A percentile compares a stretch with the other conserved stretches of the same genome.
Evolutionary conservation across 495 filamentous ascomycete species (phyloP).

Genomic region (Penicillium parvum): DNA sequence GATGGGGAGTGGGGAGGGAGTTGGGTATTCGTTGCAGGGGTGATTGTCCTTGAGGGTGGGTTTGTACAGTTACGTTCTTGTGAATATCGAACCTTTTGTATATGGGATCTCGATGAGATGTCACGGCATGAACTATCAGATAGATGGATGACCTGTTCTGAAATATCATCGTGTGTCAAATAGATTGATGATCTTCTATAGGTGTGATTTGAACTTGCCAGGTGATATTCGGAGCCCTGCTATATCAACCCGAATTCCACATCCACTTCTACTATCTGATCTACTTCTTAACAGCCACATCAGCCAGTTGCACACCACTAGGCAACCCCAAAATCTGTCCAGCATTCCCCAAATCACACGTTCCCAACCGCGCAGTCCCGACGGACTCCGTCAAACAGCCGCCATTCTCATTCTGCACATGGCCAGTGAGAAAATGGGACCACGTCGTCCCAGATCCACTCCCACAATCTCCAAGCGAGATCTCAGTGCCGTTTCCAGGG

Average conservation of each 20-base stretch:
- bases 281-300: neutral
- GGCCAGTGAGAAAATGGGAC: slow-evolving; percentile 25
- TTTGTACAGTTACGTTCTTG: neutral
- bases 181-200: too few relatives aligned
- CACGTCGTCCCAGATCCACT: slow-evolving; percentile 15
- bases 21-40: slow-evolving; percentile 53
- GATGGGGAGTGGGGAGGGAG: slow-evolving; percentile 55
- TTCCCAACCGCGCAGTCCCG: slow-evolving; percentile 1
- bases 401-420: slow-evolving; percentile 19
- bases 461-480: slow-evolving; percentile 14
- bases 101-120: too few relatives aligned
- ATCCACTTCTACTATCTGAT: too few relatives aligned
- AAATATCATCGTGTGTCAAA: too few relatives aligned
- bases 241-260: too few relatives aligned
- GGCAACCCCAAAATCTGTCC: slow-evolving; percentile 32
- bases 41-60: slow-evolving; percentile 16
- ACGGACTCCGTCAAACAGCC: slow-evolving; percentile 22
- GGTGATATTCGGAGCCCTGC: too few relatives aligned
- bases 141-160: too few relatives aligned
- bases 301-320: slow-evolving; percentile 21
- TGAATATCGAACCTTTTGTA: neutral
- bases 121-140: too few relatives aligned
- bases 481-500: neutral
- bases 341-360: slow-evolving; percentile 18
- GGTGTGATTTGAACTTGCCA: too few relatives aligned